A percentile compares a stretch with the other conserved stretches of the same genome.
Conservation (phyloP, 1,284 basidiomycete species). For the Thelephora terrestris region DNA sequence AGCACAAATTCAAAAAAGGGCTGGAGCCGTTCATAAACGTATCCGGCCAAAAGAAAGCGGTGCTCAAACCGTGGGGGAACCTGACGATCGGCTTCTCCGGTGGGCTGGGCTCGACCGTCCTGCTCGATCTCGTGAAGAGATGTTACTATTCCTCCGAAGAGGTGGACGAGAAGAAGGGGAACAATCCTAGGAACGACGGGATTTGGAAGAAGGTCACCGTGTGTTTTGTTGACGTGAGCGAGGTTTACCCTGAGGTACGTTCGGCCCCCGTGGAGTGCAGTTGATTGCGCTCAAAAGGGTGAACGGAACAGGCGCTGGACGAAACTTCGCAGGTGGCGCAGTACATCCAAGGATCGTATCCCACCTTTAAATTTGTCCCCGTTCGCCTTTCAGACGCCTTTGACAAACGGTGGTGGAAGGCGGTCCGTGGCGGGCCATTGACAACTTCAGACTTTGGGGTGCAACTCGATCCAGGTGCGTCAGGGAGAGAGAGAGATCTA, state of each 20-base stretch:
- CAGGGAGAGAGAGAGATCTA: too few relatives aligned
- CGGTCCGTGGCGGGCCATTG: slow-evolving; percentile 24
- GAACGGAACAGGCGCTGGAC: slow-evolving; percentile 38
- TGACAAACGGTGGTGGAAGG: slow-evolving; percentile 55
- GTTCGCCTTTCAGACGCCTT: slow-evolving; percentile 65
- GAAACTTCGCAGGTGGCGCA: slow-evolving; percentile 39
- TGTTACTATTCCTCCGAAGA: slow-evolving; percentile 42
- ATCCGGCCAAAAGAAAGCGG: slow-evolving; percentile 37
- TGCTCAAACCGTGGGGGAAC: slow-evolving; percentile 55
- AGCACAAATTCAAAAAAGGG: slow-evolving; percentile 51
- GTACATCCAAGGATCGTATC: slow-evolving; percentile 33
- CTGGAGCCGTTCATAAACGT: slow-evolving; percentile 58
- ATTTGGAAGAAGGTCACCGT: slow-evolving; percentile 55
- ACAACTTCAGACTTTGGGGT: too few relatives aligned
- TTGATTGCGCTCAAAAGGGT: slow-evolving; percentile 1
- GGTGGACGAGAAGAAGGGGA: slow-evolving; percentile 39
- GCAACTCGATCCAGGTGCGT: too few relatives aligned
- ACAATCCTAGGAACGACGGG: slow-evolving; percentile 45
- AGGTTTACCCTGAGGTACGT: slow-evolving; percentile 51
- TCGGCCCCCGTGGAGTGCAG: slow-evolving; percentile 6
- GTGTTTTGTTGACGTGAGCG: slow-evolving; percentile 62
- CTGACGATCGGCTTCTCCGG: slow-evolving; percentile 63
- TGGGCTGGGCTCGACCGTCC: slow-evolving; percentile 59
- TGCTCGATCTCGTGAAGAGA: slow-evolving; percentile 57
- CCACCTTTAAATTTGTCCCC: slow-evolving; percentile 46